A percentile compares a stretch with the other conserved stretches of the same genome.
Conservation (phyloP, 2,329 filamentous ascomycete genomes). For the Colletotrichum sp. region DNA sequence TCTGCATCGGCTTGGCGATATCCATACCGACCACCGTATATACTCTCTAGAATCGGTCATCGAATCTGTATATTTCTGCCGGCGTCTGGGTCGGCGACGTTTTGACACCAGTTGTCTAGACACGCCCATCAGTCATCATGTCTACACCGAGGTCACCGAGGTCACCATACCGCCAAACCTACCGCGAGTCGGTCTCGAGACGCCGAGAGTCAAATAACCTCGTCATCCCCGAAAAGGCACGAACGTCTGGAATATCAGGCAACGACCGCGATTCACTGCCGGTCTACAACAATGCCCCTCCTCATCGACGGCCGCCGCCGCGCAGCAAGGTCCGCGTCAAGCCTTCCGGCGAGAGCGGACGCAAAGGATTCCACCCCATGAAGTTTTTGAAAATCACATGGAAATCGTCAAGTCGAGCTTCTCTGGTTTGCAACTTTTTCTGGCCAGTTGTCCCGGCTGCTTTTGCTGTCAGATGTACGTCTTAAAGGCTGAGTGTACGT, state of each 20-base stretch:
- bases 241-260: neutral
- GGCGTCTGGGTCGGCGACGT: neutral
- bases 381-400: constrained; percentile 70
- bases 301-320: neutral
- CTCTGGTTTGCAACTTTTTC: constrained; percentile 70
- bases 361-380: constrained; percentile 66
- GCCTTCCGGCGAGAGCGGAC: constrained; percentile 54
- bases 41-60: neutral
- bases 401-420: constrained; percentile 66
- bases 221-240: constrained; percentile 2
- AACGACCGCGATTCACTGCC: neutral
- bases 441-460: constrained; percentile 79
- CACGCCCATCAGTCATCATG: neutral
- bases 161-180: constrained; percentile 14
- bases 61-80: neutral
- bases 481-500: no score
- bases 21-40: neutral
- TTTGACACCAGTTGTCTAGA: neutral
- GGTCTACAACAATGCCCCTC: constrained; percentile 6
- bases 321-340: constrained; percentile 54
- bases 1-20: neutral
- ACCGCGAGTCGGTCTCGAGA: constrained; percentile 6
- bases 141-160: constrained; percentile 11
- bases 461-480: constrained; percentile 60
- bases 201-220: constrained; percentile 8